Base-by-base conservation (phyloP, 2,329 filamentous ascomycete genomes). In the Neospermospora avenae region DNA sequence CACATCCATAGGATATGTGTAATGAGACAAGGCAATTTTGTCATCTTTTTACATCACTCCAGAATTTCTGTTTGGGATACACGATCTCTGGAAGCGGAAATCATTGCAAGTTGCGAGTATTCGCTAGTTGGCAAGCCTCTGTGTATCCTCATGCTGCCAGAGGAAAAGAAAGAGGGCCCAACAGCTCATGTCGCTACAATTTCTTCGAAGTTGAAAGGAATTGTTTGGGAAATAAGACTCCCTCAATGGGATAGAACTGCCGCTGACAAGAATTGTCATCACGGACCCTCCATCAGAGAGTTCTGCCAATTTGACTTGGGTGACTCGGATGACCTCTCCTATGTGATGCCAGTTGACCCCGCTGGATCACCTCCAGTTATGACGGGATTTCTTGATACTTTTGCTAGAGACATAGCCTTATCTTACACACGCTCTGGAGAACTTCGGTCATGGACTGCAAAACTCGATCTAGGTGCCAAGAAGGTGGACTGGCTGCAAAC, bases 391-490 rank as follows among this genome's bases (percentile, higher is more conserved):
- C 81, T 96, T 34, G 92, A 96, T 73, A 84, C 90, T 0, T 96
- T 96, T 72, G 89, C 91, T 11, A 85, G 88, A 41, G 92, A 96
- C 70, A 85, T 96, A 53, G 91, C 91, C 13, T 85, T 96, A 25
- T 95, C 92, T 0, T 96, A 95, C 71, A 93, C 89, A 0, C 80
- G 84, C 22, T 81, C 81, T 10, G 93, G 92, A 0, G 78, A 87
- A 5, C 82, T 96, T 45, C 86, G 89, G 62, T 93, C 93, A 41
- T 96, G 92, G 91, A 92, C 92, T 3, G 90, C 90, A 3, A 85
- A 87, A 58, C 81, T 96, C 37, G 83, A 91, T 67, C 72, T 77
- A 4, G 76, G 80, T 25, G 76, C 78, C n/a, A 74, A 77, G 8
- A 81, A 79, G 41, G 81, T 95, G 8, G 88, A 93, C 64, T 96